A percentile compares a stretch with the other conserved stretches of the same genome.
Conservation (phyloP, 2,329 filamentous ascomycete genomes). For the Harringtonia aguacate region DNA sequence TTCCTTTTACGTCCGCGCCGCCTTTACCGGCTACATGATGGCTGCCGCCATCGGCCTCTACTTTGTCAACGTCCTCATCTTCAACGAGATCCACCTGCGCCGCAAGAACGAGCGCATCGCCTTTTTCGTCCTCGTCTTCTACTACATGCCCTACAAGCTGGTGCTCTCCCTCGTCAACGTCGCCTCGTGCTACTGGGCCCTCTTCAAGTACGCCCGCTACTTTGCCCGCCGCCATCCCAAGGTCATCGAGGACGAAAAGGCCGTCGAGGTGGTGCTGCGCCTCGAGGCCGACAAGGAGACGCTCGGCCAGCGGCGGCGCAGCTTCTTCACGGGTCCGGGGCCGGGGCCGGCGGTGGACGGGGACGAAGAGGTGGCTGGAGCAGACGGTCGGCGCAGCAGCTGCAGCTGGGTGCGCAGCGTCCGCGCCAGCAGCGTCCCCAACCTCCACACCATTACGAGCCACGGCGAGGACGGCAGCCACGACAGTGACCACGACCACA, state of each 20-base stretch:
- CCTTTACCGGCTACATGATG: conserved; percentile 1
- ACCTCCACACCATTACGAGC: too few relatives aligned
- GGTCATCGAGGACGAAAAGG: conserved; percentile 6
- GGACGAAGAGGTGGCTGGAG: too few relatives aligned
- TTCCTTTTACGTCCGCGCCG: conserved; percentile 2
- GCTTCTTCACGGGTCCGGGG: too few relatives aligned
- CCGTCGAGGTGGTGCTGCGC: conserved; percentile 3
- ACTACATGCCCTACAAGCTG: conserved; percentile 5
- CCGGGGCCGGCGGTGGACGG: too few relatives aligned
- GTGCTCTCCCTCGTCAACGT: conserved; percentile 2
- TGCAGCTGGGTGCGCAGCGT: too few relatives aligned
- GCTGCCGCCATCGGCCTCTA: conserved; percentile 3
- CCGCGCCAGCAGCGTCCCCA: too few relatives aligned
- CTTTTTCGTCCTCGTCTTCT: background rate
- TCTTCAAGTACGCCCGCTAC: conserved; percentile 6
- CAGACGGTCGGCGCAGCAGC: too few relatives aligned
- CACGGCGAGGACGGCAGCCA: too few relatives aligned
- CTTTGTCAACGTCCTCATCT: conserved; percentile 1
- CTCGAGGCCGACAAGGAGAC: background rate
- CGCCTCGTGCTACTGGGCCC: conserved; percentile 6
- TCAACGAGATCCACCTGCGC: conserved; percentile 4
- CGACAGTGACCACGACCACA: too few relatives aligned
- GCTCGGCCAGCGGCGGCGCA: too few relatives aligned
- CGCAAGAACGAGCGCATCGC: background rate
- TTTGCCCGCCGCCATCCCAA: conserved; percentile 5